Conservation (phyloP, 108 stramenopile genomes). For the Aurantiochytrium sp. region DNA sequence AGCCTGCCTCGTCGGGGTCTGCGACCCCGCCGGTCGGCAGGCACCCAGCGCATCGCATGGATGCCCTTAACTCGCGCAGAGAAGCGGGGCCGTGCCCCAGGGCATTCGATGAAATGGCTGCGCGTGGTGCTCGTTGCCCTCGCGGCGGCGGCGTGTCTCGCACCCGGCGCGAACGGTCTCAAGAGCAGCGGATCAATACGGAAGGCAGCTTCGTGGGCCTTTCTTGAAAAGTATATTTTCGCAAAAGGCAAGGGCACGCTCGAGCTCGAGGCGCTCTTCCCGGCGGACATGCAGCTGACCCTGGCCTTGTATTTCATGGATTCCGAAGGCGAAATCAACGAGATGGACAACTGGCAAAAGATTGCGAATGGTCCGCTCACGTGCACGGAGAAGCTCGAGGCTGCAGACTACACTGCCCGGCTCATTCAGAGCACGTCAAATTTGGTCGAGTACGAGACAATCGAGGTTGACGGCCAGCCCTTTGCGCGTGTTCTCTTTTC, state of each 20-base stretch:
- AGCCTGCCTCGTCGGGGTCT: no score
- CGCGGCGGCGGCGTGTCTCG: no score
- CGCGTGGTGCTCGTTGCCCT: no score
- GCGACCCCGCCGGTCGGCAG: no score
- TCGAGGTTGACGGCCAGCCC: neutral
- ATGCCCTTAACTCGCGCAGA: no score
- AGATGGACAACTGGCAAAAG: neutral
- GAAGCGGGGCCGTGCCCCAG: no score
- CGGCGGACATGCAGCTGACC: neutral
- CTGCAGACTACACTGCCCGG: neutral
- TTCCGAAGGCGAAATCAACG: neutral
- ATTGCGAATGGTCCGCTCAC: neutral
- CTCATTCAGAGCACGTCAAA: neutral
- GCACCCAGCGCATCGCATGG: no score
- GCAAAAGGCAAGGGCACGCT: neutral
- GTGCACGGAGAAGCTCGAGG: neutral
- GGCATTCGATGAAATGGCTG: no score
- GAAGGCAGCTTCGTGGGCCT: neutral
- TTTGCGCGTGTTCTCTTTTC: neutral
- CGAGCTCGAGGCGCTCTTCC: neutral
- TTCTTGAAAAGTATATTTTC: neutral
- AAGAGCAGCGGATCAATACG: no score
- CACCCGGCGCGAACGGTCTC: no score
- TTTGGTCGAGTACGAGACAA: neutral
- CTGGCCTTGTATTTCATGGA: neutral